Evolutionary conservation across 108 stramenopile genomes (phyloP).

Genomic region (Discostella pseudostelligera): DNA sequence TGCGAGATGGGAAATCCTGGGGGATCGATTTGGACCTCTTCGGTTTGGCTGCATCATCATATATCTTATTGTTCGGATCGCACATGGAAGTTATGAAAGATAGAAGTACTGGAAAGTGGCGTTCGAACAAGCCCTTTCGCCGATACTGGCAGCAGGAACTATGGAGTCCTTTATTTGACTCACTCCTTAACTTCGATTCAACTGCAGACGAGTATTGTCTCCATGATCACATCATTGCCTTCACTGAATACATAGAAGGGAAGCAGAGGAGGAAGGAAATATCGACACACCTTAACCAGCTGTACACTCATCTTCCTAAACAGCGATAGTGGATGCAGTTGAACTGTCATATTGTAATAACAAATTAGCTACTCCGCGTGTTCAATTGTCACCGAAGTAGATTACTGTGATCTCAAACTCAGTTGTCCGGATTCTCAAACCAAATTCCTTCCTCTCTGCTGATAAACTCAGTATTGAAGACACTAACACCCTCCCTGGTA

Average conservation of each 20-base stretch:
- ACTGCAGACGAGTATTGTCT: slow-evolving; percentile 18
- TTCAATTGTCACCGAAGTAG: too few species aligned
- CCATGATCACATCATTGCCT: slow-evolving; percentile 19
- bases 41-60: slow-evolving; percentile 64
- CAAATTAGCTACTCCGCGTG: too few species aligned
- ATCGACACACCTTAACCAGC: slow-evolving; percentile 13
- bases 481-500: slow-evolving; percentile 53
- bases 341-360: too few species aligned
- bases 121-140: slow-evolving; percentile 46
- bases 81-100: slow-evolving; percentile 60
- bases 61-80: slow-evolving; percentile 65
- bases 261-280: slow-evolving; percentile 31
- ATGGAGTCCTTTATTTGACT: slow-evolving; percentile 65
- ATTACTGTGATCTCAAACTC: background rate
- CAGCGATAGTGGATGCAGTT: slow-evolving; percentile 20
- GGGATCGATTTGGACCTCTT: slow-evolving; percentile 77
- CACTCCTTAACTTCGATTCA: slow-evolving; percentile 62
- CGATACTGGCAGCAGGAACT: slow-evolving; percentile 71
- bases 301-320: slow-evolving; percentile 34
- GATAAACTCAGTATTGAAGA: slow-evolving; percentile 70
- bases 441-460: slow-evolving; percentile 38
- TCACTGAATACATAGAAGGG: slow-evolving; percentile 32
- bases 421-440: slow-evolving; percentile 30
- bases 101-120: slow-evolving; percentile 46
- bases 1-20: slow-evolving; percentile 68